Base-by-base conservation (phyloP, 1,284 basidiomycete genomes). In the Marasmius sp. region DNA sequence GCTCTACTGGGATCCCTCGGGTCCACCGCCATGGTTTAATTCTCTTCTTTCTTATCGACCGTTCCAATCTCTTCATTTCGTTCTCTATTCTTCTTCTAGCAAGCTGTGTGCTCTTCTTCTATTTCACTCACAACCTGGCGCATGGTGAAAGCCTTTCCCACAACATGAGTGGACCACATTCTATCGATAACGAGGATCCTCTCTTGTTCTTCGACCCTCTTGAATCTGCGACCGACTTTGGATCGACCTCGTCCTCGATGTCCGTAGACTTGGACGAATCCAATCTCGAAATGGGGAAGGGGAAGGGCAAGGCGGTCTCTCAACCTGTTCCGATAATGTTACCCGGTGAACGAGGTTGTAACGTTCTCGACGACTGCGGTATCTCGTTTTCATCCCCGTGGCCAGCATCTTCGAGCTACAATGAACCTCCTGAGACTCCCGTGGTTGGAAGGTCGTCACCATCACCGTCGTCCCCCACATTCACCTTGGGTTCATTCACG, bases 141-240 rank as follows among this genome's bases (percentile, higher is more conserved):
- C 48, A 61, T 50, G 43, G 27, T 38, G 18, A 59, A 16, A 22
- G 38, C 48, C 22, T 41, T 27, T 34, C 49, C 27, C 6, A 22
- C 20, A 63, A 14, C 61, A 61, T 60, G 57, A 63, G 58, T 27
- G 38, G 56, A 37, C 60, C 60, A 64, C 75, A 75, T 74, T 75
- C 75, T 73, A 82, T 83, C 80, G 83, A 86, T 83, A 82, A 81
- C 79, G 79, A 81, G 61, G 79, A 81, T 64, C 70, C 78, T 54
- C 70, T 85, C 70, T 83, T 84, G 70, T 75, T 79, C 64, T 83
- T 86, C 69, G 83, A 84, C 68, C 70, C 78, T 60, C 80, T 75
- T 75, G 81, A 84, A 50, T 50, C 65, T 27, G 36, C 63, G 38
- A 41, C 49, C 27, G 47, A 57, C 43, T 47, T 57, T 48, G 39